Evolutionary conservation across 1,284 basidiomycete species (phyloP), one percentile per base, ranked within the genome.

Genomic region (Fomitopsis betulina): DNA sequence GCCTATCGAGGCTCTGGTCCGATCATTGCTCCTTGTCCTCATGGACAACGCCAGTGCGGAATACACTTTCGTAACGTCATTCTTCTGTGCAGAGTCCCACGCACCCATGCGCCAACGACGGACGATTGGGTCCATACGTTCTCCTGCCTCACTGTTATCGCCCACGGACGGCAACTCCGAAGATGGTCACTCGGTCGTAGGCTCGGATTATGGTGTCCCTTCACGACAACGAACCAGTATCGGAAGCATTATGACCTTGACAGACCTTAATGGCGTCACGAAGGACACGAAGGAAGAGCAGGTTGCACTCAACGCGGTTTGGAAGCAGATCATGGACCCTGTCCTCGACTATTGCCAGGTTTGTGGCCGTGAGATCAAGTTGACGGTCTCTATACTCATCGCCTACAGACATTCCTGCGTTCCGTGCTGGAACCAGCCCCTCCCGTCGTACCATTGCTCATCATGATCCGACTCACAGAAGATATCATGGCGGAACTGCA

Each of bases 11-110:
- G 86, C 86, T 0, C 75, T 96, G 13, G 81, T 94, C 63, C 85
- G 95, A 21, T 96, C 95, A 0, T 76, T 94, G 43, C 74, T 93
- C 58, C 78, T 98, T 49, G 94, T 96, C 49, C 83, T 98, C 58
- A 87, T 96, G 82, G 94, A 97, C 76, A 98, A 98, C 68, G 88
- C 91, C 1, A 90, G 90, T 0, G 85, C 93, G 39, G 95, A 98
- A 73, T 96, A 95, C 71, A 81, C 86, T 1, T 98, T 98, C 67
- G 74, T 96, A 47, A 83, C 86, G 4, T 76, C 84, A 0, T 98
- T 98, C 76, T 98, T 97, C 73, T 75, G 79, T 12, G 65, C 71
- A 0, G 79, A 77, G 63, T 69, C 73, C 4, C 71, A 67, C 19
- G 53, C 63, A 38, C 66, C 57, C 54, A 63, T 71, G 7, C 69